Conservation (phyloP, 257 asterid species). For the Fraxinus pennsylvanica region DNA sequence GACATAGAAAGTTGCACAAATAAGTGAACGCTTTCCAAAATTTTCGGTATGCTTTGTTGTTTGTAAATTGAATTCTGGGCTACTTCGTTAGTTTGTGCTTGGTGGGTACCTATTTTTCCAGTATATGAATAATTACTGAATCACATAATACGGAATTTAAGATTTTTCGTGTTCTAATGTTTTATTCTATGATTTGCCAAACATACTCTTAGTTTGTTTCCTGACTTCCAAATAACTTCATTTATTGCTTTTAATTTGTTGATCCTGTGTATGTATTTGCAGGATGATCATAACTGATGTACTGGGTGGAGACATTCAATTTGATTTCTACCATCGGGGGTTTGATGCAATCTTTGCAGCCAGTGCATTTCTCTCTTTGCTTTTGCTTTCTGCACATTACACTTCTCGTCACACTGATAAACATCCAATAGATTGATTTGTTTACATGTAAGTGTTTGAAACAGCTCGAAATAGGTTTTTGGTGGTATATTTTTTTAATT, state of each 20-base stretch:
- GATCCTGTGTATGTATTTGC: slow-evolving; percentile 25
- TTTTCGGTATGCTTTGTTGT: not conserved
- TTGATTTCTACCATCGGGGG: slow-evolving; percentile 96
- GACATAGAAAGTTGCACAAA: not conserved
- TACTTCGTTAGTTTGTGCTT: not conserved
- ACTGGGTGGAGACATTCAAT: slow-evolving; percentile 92
- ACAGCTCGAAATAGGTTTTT: not conserved
- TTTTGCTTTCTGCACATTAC: slow-evolving; percentile 91
- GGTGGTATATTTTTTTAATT: not conserved
- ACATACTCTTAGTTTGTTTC: not conserved
- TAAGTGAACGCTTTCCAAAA: not conserved
- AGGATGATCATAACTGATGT: slow-evolving; percentile 96
- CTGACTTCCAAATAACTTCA: slow-evolving; percentile 1
- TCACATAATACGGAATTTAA: not conserved
- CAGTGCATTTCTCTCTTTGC: slow-evolving; percentile 89
- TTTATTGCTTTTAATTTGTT: not conserved
- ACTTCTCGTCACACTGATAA: slow-evolving; percentile 91
- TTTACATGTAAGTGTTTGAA: not conserved
- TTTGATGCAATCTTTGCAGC: slow-evolving; percentile 95
- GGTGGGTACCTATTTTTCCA: not conserved
- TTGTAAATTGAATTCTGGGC: not conserved
- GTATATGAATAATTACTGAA: not conserved
- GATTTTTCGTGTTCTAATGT: not conserved
- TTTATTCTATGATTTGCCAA: not conserved
- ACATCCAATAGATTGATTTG: slow-evolving; percentile 78